A percentile compares a stretch with the other conserved stretches of the same genome.
phyloP scores from a whole-genome alignment of 257 asterid species.

The Apocynum venetum region DNA sequence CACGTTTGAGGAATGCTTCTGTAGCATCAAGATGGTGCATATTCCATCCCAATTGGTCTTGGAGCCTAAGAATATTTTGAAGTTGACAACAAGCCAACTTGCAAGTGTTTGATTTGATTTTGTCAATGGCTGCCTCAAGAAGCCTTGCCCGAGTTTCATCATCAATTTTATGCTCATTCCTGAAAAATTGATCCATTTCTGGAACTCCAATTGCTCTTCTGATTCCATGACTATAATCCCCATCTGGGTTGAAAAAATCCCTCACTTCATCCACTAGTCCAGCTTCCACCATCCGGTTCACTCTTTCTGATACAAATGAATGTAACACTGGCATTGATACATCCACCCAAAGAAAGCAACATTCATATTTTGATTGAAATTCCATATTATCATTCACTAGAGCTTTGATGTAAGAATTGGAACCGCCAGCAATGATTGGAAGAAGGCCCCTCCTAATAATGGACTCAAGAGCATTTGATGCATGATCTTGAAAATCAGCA shows the following conservation, averaged over 20 bases:
- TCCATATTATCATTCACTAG: slow-evolving; percentile 41
- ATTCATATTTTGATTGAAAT: slow-evolving; percentile 50
- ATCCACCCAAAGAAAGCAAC: slow-evolving; percentile 68
- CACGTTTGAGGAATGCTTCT: slow-evolving; percentile 51
- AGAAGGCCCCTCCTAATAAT: slow-evolving; percentile 41
- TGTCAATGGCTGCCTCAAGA: slow-evolving; percentile 42
- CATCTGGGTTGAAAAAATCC: slow-evolving; percentile 42
- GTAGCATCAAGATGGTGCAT: slow-evolving; percentile 66
- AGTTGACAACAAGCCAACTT: slow-evolving; percentile 47
- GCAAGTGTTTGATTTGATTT: slow-evolving; percentile 57
- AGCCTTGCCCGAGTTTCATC: slow-evolving; percentile 12
- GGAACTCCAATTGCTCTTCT: slow-evolving; percentile 77
- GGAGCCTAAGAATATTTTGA: slow-evolving; percentile 49
- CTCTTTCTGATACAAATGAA: slow-evolving; percentile 53
- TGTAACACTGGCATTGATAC: slow-evolving; percentile 45
- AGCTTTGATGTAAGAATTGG: slow-evolving; percentile 63
- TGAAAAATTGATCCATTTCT: slow-evolving; percentile 54
- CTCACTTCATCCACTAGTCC: slow-evolving; percentile 60
- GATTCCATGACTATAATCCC: slow-evolving; percentile 55
- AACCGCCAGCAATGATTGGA: slow-evolving; percentile 84
- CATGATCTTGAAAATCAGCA: slow-evolving; percentile 50
- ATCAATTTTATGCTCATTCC: slow-evolving; percentile 21
- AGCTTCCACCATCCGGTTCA: slow-evolving; percentile 55
- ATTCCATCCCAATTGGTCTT: slow-evolving; percentile 39
- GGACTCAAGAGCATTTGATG: slow-evolving; percentile 36